Conservation (phyloP, 2,329 filamentous ascomycete species). For the Emergomyces orientalis region DNA sequence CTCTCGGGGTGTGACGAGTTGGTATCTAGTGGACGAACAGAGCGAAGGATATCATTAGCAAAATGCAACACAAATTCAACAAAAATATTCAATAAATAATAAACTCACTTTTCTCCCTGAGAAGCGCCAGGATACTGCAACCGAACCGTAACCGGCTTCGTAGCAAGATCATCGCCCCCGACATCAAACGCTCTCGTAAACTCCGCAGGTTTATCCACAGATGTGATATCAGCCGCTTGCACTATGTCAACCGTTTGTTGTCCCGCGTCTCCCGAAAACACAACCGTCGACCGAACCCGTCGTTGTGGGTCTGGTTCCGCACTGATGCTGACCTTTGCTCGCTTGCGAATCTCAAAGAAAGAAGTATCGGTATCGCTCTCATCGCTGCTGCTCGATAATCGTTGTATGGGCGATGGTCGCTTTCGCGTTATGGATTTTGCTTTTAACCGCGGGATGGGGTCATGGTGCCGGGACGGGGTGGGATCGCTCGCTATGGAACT, state of each 20-base stretch:
- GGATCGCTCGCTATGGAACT: background rate
- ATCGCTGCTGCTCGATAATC: slow-evolving; percentile 34
- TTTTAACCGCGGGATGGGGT: background rate
- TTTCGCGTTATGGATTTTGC: slow-evolving; percentile 25
- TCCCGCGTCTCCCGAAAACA: slow-evolving; percentile 36
- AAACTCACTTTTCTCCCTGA: slow-evolving; percentile 53
- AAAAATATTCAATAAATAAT: background rate
- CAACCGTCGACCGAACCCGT: slow-evolving; percentile 36
- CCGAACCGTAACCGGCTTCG: slow-evolving; percentile 46
- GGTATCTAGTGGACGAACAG: slow-evolving; percentile 42
- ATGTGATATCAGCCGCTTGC: slow-evolving; percentile 42
- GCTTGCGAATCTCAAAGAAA: slow-evolving; percentile 32
- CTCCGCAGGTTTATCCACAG: slow-evolving; percentile 35
- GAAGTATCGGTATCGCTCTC: slow-evolving; percentile 34
- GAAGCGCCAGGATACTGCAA: slow-evolving; percentile 77
- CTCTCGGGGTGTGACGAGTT: slow-evolving; percentile 69
- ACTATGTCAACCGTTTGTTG: slow-evolving; percentile 34
- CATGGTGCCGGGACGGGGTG: slow-evolving; percentile 2
- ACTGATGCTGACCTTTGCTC: slow-evolving; percentile 32
- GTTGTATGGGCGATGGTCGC: slow-evolving; percentile 30
- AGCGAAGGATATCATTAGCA: background rate
- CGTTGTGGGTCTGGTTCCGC: slow-evolving; percentile 38
- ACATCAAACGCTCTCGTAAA: slow-evolving; percentile 44
- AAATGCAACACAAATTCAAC: background rate
- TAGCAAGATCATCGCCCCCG: slow-evolving; percentile 23